A percentile compares a stretch with the other conserved stretches of the same genome.
phyloP scores from a whole-genome alignment of 331 rosid species.

The Pyrus hybrid region DNA sequence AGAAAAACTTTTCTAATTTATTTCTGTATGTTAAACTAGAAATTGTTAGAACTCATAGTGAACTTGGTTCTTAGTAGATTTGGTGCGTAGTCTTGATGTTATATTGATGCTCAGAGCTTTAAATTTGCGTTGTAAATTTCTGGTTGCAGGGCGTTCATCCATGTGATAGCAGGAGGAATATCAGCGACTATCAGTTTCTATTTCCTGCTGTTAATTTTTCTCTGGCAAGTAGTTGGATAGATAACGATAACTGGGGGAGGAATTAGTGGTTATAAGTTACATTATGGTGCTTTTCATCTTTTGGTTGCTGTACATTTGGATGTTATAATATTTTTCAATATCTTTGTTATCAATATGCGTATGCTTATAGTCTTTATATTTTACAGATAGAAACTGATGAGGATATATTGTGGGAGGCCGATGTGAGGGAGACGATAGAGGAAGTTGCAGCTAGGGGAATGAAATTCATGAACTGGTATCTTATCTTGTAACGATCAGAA shows the following conservation, averaged over 20 bases:
- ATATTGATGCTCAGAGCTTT: neutral
- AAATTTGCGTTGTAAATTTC: conserved; percentile 1
- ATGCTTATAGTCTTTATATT: neutral
- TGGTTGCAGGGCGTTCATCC: conserved; percentile 44
- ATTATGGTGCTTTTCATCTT: neutral
- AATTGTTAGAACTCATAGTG: neutral
- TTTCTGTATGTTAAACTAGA: neutral
- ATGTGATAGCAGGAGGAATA: conserved; percentile 32
- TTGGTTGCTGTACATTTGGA: neutral
- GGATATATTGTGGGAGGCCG: conserved; percentile 35
- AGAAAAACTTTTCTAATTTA: neutral
- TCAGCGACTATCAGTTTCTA: conserved; percentile 32
- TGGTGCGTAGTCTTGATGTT: neutral
- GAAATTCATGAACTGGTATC: conserved; percentile 35
- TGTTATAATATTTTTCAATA: neutral
- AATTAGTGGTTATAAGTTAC: neutral
- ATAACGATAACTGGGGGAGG: neutral
- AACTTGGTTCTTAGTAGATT: neutral
- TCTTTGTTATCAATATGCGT: no score
- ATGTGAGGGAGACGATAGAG: conserved; percentile 36
- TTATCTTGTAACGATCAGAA: neutral
- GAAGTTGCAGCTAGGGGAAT: conserved; percentile 37
- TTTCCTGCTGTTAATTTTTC: conserved; percentile 44
- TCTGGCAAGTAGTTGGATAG: conserved; percentile 27
- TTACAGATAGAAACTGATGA: conserved; percentile 36